A percentile compares a stretch with the other conserved stretches of the same genome.
Conservation (phyloP, 257 asterid genomes). For the Solanum infundibuliforme region DNA sequence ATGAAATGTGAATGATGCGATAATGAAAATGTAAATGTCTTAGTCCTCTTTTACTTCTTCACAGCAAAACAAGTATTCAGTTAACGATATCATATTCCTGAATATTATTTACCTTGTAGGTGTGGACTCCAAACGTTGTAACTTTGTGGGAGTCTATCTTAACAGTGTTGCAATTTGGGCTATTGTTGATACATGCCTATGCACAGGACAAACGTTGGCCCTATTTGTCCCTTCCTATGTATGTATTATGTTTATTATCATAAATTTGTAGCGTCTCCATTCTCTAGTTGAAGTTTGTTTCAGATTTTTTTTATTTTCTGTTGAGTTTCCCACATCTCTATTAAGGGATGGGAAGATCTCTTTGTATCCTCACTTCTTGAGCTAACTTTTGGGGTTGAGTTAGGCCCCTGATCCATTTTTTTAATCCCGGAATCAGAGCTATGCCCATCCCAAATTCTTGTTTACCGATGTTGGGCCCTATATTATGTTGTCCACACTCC, state of each 20-base stretch:
- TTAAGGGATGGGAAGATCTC: background rate
- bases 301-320: background rate
- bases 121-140: slow-evolving; percentile 78
- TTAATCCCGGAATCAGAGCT: background rate
- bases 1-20: background rate
- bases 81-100: background rate
- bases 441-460: background rate
- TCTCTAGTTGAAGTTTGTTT: background rate
- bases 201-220: slow-evolving; percentile 97
- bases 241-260: slow-evolving; percentile 25
- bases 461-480: background rate
- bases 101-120: slow-evolving; percentile 31
- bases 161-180: slow-evolving; percentile 82
- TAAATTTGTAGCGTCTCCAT: background rate
- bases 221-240: slow-evolving; percentile 83
- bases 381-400: background rate
- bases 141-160: slow-evolving; percentile 81
- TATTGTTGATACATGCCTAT: slow-evolving; percentile 80
- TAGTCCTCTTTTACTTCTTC: background rate
- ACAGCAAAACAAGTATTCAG: background rate
- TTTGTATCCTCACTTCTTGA: background rate
- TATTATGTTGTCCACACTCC: background rate
- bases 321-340: background rate
- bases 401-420: background rate
- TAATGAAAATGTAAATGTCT: background rate